Conservation (phyloP, 176 grass and related monocot species). For the Echinochloa phyllopogon region DNA sequence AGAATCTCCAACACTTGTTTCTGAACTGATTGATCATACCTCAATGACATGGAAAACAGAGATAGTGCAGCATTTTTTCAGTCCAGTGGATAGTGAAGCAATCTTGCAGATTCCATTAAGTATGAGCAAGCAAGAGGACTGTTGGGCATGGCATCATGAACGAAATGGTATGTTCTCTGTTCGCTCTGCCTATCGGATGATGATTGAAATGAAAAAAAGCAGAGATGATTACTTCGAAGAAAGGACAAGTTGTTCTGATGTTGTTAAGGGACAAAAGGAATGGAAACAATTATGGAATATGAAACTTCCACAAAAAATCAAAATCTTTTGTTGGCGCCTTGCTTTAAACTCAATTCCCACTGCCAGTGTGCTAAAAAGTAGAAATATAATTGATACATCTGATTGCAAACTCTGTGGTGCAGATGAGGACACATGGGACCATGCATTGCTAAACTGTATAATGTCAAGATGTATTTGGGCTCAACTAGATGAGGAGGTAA, state of each 20-base stretch:
- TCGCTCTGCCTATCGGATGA: background rate
- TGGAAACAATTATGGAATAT: background rate
- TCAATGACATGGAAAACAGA: background rate
- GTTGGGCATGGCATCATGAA: background rate
- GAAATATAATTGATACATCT: background rate
- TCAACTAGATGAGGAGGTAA: background rate
- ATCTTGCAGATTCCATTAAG: background rate
- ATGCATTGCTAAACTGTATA: background rate
- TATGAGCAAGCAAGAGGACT: background rate
- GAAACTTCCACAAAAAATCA: background rate
- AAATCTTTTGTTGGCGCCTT: background rate
- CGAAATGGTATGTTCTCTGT: background rate
- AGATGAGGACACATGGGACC: background rate
- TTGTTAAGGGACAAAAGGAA: background rate
- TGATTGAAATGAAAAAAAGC: background rate
- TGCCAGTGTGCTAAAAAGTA: background rate
- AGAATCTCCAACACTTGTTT: background rate
- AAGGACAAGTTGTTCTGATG: background rate
- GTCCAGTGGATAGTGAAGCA: background rate
- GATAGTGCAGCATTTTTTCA: background rate
- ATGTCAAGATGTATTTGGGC: background rate
- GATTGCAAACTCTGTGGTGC: background rate
- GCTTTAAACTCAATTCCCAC: background rate
- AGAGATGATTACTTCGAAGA: background rate
- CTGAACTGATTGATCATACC: background rate